Percentiles rank a stretch among this genome's conserved stretches.
phyloP scores from a whole-genome alignment of 352 stramenopile genomes.

The Aphanomyces invadans region DNA sequence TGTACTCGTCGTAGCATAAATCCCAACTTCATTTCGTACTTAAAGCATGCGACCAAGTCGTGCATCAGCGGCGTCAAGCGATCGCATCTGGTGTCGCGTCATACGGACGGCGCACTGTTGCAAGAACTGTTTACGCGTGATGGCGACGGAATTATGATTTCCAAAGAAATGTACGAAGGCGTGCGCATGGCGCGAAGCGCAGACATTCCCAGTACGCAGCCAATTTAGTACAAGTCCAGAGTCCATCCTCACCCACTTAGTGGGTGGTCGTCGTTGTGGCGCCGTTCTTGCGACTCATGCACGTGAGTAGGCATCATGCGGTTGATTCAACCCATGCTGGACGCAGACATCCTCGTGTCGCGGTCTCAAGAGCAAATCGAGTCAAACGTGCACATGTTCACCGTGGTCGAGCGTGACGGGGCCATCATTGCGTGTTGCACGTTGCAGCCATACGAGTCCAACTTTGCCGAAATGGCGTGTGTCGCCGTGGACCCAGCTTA shows the following conservation, averaged over 20 bases:
- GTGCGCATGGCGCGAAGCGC: slow-evolving; percentile 87
- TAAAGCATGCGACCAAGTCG: slow-evolving; percentile 77
- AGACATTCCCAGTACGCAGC: slow-evolving; percentile 81
- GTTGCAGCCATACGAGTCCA: slow-evolving; percentile 84
- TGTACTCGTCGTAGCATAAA: slow-evolving; percentile 32
- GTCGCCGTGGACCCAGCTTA: slow-evolving; percentile 85
- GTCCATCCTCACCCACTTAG: too few species aligned
- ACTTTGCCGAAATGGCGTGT: slow-evolving; percentile 86
- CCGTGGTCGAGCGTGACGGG: slow-evolving; percentile 82
- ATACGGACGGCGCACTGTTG: slow-evolving; percentile 85
- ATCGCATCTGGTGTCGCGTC: slow-evolving; percentile 77
- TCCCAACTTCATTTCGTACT: slow-evolving; percentile 69
- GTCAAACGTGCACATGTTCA: slow-evolving; percentile 82
- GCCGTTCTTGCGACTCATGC: neutral
- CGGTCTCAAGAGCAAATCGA: slow-evolving; percentile 85
- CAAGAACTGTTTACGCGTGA: slow-evolving; percentile 98
- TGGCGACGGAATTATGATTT: slow-evolving; percentile 94
- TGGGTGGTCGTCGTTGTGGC: too few species aligned
- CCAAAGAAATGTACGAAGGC: slow-evolving; percentile 94
- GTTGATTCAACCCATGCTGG: slow-evolving; percentile 79
- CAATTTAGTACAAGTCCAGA: too few species aligned
- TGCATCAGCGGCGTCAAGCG: slow-evolving; percentile 79
- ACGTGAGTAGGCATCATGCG: slow-evolving; percentile 64
- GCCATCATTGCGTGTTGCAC: slow-evolving; percentile 84
- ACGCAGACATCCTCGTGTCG: slow-evolving; percentile 82